phyloP scores from a whole-genome alignment of 306 rosid species.

The Rosa chinensis region DNA sequence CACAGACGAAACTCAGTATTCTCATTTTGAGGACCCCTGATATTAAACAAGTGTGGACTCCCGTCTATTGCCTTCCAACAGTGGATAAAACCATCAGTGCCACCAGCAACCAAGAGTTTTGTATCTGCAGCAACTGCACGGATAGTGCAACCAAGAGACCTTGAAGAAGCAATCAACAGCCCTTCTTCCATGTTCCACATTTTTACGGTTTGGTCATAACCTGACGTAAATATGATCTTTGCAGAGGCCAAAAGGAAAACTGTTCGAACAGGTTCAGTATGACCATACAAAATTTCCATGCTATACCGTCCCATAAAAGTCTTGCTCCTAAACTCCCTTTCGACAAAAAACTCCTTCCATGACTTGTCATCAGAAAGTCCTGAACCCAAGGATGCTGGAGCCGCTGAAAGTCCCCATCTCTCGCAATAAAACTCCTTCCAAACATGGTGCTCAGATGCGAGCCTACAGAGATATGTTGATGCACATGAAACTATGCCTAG shows the following conservation, averaged over 20 bases:
- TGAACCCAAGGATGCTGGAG: constrained; percentile 32
- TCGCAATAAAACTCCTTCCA: constrained; percentile 94
- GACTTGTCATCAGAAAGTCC: constrained; percentile 58
- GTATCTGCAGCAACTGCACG: constrained; percentile 87
- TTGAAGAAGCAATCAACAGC: constrained; percentile 69
- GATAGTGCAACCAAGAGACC: constrained; percentile 79
- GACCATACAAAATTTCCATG: constrained; percentile 80
- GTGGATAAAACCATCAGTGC: constrained; percentile 87
- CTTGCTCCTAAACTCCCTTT: constrained; percentile 91
- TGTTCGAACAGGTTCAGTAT: constrained; percentile 76
- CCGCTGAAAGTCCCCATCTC: constrained; percentile 86
- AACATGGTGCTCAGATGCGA: constrained; percentile 85
- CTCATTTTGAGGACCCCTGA: constrained; percentile 53
- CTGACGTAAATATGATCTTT: constrained; percentile 80
- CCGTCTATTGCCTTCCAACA: constrained; percentile 91
- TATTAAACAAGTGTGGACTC: constrained; percentile 65
- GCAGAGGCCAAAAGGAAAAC: constrained; percentile 81
- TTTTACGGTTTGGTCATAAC: constrained; percentile 81
- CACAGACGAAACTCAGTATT: constrained; percentile 71
- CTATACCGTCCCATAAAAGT: constrained; percentile 87
- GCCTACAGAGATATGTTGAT: constrained; percentile 51
- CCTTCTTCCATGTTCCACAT: constrained; percentile 96
- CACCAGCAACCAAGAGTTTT: constrained; percentile 72
- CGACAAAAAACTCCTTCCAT: constrained; percentile 85
- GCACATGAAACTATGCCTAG: constrained; percentile 86